Evolutionary conservation across 805 yeast genomes (phyloP).

Genomic region (Wickerhamomyces kurtzmanii): DNA sequence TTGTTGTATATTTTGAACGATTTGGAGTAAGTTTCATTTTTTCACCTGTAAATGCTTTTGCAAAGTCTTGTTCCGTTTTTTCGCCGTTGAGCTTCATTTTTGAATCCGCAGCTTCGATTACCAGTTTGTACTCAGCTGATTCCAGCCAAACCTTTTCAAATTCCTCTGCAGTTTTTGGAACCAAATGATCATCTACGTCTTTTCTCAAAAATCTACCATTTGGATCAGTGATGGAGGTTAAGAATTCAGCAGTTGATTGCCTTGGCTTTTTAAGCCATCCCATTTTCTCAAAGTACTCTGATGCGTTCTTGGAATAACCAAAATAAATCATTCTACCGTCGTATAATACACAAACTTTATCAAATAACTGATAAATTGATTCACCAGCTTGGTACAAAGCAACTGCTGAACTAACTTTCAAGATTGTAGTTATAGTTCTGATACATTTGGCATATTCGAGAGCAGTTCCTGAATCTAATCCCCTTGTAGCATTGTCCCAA

Average conservation of each 20-base stretch:
- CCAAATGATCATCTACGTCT: constrained; percentile 28
- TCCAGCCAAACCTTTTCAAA: constrained; percentile 38
- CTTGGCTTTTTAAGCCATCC: constrained; percentile 45
- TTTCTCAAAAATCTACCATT: constrained; percentile 29
- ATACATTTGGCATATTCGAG: constrained; percentile 34
- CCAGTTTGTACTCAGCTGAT: constrained; percentile 33
- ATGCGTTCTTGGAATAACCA: constrained; percentile 32
- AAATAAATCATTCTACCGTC: constrained; percentile 38
- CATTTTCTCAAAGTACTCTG: constrained; percentile 38
- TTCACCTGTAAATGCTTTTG: constrained; percentile 19
- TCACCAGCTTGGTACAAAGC: constrained; percentile 41
- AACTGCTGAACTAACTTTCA: constrained; percentile 31
- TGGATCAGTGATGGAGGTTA: constrained; percentile 52
- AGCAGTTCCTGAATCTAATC: constrained; percentile 41
- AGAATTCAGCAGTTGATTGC: constrained; percentile 55
- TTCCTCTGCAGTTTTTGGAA: constrained; percentile 36
- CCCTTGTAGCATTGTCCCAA: constrained; percentile 46
- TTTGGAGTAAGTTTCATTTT: constrained; percentile 26
- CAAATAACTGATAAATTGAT: constrained; percentile 36
- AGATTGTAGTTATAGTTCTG: constrained; percentile 28
- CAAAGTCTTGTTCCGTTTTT: constrained; percentile 10
- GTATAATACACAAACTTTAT: constrained; percentile 34
- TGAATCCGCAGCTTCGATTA: constrained; percentile 18
- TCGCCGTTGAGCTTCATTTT: too few species aligned
- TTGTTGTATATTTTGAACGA: constrained; percentile 30